Evolutionary conservation across 805 yeast genomes (phyloP).

Genomic region (Wickerhamiella kazuoi): DNA sequence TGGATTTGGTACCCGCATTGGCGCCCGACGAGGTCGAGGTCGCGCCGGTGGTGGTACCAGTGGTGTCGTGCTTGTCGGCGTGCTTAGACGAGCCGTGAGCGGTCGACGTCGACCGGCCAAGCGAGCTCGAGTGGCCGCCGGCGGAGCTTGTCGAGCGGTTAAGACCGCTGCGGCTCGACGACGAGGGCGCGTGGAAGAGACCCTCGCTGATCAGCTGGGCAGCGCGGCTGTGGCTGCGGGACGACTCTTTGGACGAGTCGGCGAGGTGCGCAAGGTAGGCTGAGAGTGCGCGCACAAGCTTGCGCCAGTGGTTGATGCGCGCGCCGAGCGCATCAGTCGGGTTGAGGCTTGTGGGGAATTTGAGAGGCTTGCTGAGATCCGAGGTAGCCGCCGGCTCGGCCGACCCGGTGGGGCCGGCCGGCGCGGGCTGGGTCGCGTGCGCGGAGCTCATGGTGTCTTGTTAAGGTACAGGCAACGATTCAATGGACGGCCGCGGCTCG

Average conservation of each 20-base stretch:
- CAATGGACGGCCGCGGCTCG: too few relatives aligned
- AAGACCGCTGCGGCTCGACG: not conserved
- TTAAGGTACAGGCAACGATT: too few relatives aligned
- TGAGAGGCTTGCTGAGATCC: slow-evolving; percentile 3
- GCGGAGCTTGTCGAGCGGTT: not conserved
- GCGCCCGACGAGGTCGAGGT: not conserved
- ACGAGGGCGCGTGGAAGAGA: not conserved
- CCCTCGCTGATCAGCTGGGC: not conserved
- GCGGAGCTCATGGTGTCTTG: not conserved
- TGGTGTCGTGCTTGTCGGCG: too few relatives aligned
- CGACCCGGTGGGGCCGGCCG: too few relatives aligned
- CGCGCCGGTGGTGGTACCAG: not conserved
- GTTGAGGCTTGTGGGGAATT: slow-evolving; percentile 38
- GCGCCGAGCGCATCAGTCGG: slow-evolving; percentile 77
- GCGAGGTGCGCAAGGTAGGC: slow-evolving; percentile 64
- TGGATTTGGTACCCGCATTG: too few relatives aligned
- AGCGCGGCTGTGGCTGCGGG: slow-evolving; percentile 1
- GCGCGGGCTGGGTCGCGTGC: not conserved
- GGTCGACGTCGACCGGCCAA: not conserved
- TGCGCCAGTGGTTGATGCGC: slow-evolving; percentile 74
- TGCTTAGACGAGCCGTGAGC: not conserved
- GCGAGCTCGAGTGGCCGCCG: not conserved
- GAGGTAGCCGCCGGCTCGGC: not conserved
- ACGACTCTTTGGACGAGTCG: not conserved
- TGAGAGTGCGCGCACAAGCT: slow-evolving; percentile 55